Percentiles rank a stretch among this genome's conserved stretches.
phyloP scores from a whole-genome alignment of 768 basidiomycete species.

The Xerocomus potaroensis region DNA sequence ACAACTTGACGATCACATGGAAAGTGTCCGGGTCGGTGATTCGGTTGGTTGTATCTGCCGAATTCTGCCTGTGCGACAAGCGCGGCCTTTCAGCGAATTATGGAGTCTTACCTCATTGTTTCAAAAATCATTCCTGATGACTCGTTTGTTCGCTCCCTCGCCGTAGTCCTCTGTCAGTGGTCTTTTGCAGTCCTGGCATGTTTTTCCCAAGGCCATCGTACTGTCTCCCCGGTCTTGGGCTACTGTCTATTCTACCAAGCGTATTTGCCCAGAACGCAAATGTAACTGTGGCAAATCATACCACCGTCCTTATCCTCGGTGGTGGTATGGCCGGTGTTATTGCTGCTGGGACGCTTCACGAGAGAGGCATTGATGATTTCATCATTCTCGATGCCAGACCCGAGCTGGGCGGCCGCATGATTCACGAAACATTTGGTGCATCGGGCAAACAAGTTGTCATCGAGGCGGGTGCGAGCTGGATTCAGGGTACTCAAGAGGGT shows the following conservation, averaged over 20 bases:
- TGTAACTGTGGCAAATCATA: conserved; percentile 9
- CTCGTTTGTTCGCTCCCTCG: no score
- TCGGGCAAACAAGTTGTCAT: conserved; percentile 37
- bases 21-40: no score
- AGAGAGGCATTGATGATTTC: conserved; percentile 52
- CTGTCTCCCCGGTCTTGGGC: background rate
- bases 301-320: conserved; percentile 55
- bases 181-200: no score
- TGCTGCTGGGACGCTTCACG: conserved; percentile 56
- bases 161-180: no score
- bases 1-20: no score
- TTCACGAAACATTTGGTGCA: conserved; percentile 41
- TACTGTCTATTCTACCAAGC: background rate
- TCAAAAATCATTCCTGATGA: no score
- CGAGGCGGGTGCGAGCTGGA: conserved; percentile 60
- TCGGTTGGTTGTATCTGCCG: no score
- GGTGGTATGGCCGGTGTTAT: conserved; percentile 64
- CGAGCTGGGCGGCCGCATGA: conserved; percentile 61
- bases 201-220: background rate
- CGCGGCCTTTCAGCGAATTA: no score
- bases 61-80: no score
- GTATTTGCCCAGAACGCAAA: conserved; percentile 11
- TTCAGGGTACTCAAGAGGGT: conserved; percentile 47
- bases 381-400: conserved; percentile 54
- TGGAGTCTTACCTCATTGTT: no score